Base-by-base conservation (phyloP, 257 asterid genomes). In the Coffea canephora region DNA sequence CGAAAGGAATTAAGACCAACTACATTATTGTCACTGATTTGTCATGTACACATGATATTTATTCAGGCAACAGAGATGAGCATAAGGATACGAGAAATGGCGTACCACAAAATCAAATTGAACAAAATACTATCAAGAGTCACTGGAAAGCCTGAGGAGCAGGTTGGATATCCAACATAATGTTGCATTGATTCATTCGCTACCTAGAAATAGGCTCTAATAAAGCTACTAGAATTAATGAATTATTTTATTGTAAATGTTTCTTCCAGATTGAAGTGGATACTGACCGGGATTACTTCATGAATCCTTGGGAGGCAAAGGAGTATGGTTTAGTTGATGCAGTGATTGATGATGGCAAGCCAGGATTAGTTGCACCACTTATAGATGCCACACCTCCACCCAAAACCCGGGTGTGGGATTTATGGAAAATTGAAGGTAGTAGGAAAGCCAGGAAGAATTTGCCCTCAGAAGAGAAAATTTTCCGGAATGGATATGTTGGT, bases 301-400 rank as follows among this genome's bases (percentile, higher is more conserved):
- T 96, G 99, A 89, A 85, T 81, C 91, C 99, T 43, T 96, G 98
- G 98, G 98, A 94, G 82, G 98, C 98, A 25, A 91, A 88, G 82
- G 98, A 89, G 75, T 96, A 96, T 69, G 99, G 99, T 14, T 80
- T 94, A 84, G 84, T 96, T 50, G 99, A 96, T 84, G 97, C 73
- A 15, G 96, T 96, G 16, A 90, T 96, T 1, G 98, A 96, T 76
- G 97, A 96, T 84, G 98, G 97, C 72, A 94, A 96, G 84, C 96
- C 97, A 6, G 97, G 99, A 79, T 78, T 96, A 67, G 90, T 96
- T 75, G 99, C 99, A 34, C 99, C 99, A 21, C 83, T 78, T 55
- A 92, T 71, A 48, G 98, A 94, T 25, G 64, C 82, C 19, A 39
- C 87, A 6, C 80, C 97, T 78, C 99, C 98, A 55, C 99, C 98